These are phyloP conservation scores for Alternaria metachromatica DNA, from an alignment of 2,329 filamentous ascomycete genomes.

Conservation along the genomic window DNA sequence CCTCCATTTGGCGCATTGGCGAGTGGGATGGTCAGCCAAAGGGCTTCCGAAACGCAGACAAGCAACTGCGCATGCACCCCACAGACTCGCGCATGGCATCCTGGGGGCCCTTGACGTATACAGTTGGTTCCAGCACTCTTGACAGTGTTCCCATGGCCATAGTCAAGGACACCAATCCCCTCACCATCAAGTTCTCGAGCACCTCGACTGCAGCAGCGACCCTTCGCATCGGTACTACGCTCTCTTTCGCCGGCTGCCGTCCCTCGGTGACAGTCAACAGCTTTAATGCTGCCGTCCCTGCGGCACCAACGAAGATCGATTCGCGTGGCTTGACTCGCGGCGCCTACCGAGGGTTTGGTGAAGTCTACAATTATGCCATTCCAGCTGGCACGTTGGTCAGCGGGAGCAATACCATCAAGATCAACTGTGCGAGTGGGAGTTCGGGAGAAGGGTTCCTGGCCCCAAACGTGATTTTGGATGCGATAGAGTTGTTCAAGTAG, in stretches of 20 bases:
- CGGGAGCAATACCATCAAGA: conserved; percentile 69
- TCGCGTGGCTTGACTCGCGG: conserved; percentile 70
- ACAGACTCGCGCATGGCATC: conserved; percentile 68
- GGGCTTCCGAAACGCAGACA: conserved; percentile 71
- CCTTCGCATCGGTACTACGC: conserved; percentile 69
- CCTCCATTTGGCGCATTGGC: conserved; percentile 68
- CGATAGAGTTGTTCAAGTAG: conserved; percentile 43
- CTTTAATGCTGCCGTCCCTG: conserved; percentile 57
- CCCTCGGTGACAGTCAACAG: conserved; percentile 65
- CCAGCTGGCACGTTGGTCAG: conserved; percentile 64
- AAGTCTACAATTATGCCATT: conserved; percentile 69
- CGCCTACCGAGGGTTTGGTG: conserved; percentile 68
- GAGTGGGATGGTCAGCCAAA: conserved; percentile 66
- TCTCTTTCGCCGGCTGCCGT: conserved; percentile 66
- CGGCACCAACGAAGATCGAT: conserved; percentile 67
- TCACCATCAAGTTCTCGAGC: conserved; percentile 67
- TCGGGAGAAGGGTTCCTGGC: conserved; percentile 62
- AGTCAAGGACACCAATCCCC: conserved; percentile 66
- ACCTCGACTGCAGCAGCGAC: conserved; percentile 61
- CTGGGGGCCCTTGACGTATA: conserved; percentile 68
- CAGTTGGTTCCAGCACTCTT: conserved; percentile 61
- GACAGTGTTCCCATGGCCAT: conserved; percentile 70
- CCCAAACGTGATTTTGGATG: conserved; percentile 59
- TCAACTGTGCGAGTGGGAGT: conserved; percentile 66
- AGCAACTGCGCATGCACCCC: conserved; percentile 72